Conservation (phyloP, 805 yeast genomes). For the Nakazawaea wyomingensis region DNA sequence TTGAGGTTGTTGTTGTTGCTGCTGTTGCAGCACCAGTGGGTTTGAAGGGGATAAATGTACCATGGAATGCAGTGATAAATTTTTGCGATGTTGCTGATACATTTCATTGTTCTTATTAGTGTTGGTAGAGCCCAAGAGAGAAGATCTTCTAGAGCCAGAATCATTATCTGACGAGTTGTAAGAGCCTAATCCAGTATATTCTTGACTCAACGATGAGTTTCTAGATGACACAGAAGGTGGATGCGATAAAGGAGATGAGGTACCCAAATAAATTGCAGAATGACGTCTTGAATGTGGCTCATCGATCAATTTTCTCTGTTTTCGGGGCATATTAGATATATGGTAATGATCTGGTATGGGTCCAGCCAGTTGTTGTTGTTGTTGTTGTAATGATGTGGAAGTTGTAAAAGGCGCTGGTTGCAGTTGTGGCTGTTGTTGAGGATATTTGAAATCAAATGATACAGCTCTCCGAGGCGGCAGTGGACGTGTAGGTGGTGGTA, state of each 20-base stretch:
- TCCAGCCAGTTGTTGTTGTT: constrained; percentile 11
- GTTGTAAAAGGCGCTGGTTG: constrained; percentile 1
- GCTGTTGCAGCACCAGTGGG: background rate
- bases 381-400: background rate
- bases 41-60: constrained; percentile 9
- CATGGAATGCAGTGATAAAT: constrained; percentile 10
- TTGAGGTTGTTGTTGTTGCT: constrained; percentile 1
- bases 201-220: constrained; percentile 27
- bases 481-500: constrained; percentile 9
- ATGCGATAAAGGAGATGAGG: constrained; percentile 25
- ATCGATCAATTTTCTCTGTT: constrained; percentile 11
- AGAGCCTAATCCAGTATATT: constrained; percentile 23
- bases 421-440: constrained; percentile 4
- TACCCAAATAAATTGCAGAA: constrained; percentile 7
- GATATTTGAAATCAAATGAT: constrained; percentile 8
- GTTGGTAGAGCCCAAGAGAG: constrained; percentile 12
- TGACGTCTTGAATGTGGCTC: constrained; percentile 11
- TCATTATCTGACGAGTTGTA: constrained; percentile 16
- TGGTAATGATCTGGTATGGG: constrained; percentile 3
- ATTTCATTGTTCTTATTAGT: background rate
- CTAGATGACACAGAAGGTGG: constrained; percentile 22
- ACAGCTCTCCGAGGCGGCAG: constrained; percentile 4
- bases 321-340: constrained; percentile 20
- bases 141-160: constrained; percentile 22
- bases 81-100: constrained; percentile 7